These are phyloP conservation scores for Geranomyces michiganensis DNA, from an alignment of 192 early-diverging fungal species.

Conservation along the genomic window DNA sequence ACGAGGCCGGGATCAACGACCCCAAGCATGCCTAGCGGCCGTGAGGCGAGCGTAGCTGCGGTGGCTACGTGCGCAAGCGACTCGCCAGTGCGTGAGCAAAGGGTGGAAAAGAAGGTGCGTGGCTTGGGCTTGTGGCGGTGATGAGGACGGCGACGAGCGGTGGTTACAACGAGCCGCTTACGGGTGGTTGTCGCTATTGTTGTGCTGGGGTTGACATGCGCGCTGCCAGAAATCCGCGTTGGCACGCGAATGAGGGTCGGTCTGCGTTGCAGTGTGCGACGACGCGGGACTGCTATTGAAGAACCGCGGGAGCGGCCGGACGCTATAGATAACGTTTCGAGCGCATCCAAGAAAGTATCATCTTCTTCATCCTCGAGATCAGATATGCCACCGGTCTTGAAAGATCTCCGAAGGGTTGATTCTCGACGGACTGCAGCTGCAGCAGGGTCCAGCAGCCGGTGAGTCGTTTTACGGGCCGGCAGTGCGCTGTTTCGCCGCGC, in stretches of 20 bases:
- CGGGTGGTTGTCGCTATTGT: background rate
- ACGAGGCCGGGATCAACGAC: slow-evolving; percentile 28
- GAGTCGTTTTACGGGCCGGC: background rate
- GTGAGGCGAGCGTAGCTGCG: slow-evolving; percentile 35
- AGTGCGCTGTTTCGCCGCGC: background rate
- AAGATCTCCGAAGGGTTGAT: background rate
- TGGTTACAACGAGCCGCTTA: background rate
- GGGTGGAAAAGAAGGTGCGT: slow-evolving; percentile 31
- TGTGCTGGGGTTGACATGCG: too few relatives aligned
- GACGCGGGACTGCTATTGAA: background rate
- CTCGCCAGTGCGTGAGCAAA: slow-evolving; percentile 40
- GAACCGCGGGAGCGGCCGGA: background rate
- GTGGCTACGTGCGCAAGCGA: slow-evolving; percentile 29
- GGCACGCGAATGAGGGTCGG: slow-evolving; percentile 7
- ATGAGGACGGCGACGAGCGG: background rate
- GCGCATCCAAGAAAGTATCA: slow-evolving; percentile 31
- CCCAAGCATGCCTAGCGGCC: slow-evolving; percentile 31
- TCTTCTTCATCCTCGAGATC: slow-evolving; percentile 30
- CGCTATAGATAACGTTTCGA: slow-evolving; percentile 4
- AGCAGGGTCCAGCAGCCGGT: background rate
- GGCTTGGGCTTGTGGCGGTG: background rate
- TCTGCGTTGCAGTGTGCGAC: slow-evolving; percentile 5
- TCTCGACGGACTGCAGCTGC: background rate
- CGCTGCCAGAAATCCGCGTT: background rate
- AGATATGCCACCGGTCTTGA: background rate